Evolutionary conservation across 768 basidiomycete species (phyloP), one percentile per base, ranked within the genome.

Genomic region (Calocybe cyanea): DNA sequence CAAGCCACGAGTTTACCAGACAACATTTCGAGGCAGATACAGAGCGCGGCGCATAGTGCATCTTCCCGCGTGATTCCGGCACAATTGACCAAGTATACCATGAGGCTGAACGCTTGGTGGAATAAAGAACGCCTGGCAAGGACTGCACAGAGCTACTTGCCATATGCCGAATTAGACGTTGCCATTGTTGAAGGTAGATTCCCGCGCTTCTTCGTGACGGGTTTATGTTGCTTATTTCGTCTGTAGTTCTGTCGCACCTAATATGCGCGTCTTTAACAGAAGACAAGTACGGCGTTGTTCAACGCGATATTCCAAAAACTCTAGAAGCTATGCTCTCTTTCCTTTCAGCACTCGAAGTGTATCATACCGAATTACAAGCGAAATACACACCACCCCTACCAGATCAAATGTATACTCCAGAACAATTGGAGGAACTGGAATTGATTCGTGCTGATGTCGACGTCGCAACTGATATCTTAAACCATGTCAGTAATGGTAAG

Each of bases 261-360:
- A 72, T 77, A 6, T 85, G 81, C 48, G 79, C 83, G 0, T 92
- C 91, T 3, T 66, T 93, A 11, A 70, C 72, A 1, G 92, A 92
- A 61, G 91, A 94, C 65, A 73, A 75, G 15, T 92, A 84, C 57
- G 91, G 91, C 17, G 77, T 83, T 25, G 87, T 92, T 10, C 92
- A 93, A 60, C 73, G 86, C 9, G 92, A 93, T 58, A 87, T 91
- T 15, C 85, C 90, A 0, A 81, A 79, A 48, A 80, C 91, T 21
- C 61, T 94, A 2, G 91, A 94, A 61, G 85, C 85, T 0, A 67
- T 92, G 52, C 59, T 86, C 10, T 75, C 75, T 0, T 86, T 84
- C 67, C 71, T 90, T 15, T 59, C 63, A 1, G 85, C 79, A 1
- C 62, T 91, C 15, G 89, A 92, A 53, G 73, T 74, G 23, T 83